phyloP scores from a whole-genome alignment of 2,329 filamentous ascomycete species.

The Graphiopsis chlorocephala region DNA sequence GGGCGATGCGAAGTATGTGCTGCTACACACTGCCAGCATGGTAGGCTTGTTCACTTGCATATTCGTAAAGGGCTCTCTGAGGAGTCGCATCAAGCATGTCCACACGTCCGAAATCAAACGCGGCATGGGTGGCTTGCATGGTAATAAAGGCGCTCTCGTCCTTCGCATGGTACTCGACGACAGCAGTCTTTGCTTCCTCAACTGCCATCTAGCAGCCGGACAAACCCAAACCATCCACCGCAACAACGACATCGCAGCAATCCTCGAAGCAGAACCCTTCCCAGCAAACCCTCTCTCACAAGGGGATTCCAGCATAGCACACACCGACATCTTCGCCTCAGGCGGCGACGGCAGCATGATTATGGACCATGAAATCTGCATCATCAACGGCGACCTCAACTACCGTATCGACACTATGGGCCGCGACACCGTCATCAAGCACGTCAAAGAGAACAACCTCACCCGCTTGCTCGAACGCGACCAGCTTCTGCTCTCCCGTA shows the following conservation, averaged over 20 bases:
- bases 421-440: constrained; percentile 84
- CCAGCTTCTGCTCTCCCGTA: constrained; percentile 82
- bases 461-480: constrained; percentile 86
- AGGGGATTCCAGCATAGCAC: constrained; percentile 64
- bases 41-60: constrained; percentile 95
- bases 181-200: constrained; percentile 91
- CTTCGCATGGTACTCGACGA: constrained; percentile 93
- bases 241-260: constrained; percentile 87
- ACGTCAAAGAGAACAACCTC: constrained; percentile 77
- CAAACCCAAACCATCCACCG: constrained; percentile 86
- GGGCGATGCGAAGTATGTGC: constrained; percentile 71
- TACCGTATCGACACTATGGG: constrained; percentile 98
- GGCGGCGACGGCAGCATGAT: constrained; percentile 96
- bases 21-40: constrained; percentile 84
- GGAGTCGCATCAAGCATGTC: constrained; percentile 72
- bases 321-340: constrained; percentile 77
- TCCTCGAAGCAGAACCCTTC: constrained; percentile 77
- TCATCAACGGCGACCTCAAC: constrained; percentile 93
- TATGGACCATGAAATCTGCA: constrained; percentile 94
- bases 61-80: constrained; percentile 80
- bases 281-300: constrained; percentile 61
- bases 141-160: constrained; percentile 92
- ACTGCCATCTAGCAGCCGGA: constrained; percentile 93
- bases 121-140: constrained; percentile 90
- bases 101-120: constrained; percentile 84